These are phyloP conservation scores for Debaryomyces sp. DNA, from an alignment of 1,139 yeast species.

Conservation along the genomic window DNA sequence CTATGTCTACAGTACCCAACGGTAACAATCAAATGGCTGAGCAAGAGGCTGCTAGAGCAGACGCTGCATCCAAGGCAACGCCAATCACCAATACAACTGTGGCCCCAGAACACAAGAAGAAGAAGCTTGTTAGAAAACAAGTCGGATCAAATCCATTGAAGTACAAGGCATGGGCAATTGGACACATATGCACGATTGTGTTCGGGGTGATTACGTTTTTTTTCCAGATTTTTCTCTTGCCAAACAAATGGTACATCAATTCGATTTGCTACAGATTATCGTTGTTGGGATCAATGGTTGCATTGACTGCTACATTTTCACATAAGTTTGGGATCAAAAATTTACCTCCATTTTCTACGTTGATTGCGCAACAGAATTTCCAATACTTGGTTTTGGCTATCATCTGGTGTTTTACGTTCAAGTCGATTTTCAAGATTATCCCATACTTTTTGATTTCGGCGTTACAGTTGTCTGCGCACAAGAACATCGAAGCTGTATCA, in stretches of 20 bases:
- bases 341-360: constrained; percentile 58
- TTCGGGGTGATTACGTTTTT: constrained; percentile 53
- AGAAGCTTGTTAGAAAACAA: constrained; percentile 42
- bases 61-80: background rate
- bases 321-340: constrained; percentile 58
- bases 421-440: constrained; percentile 63
- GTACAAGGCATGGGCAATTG: constrained; percentile 60
- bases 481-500: constrained; percentile 44
- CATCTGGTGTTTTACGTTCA: constrained; percentile 66
- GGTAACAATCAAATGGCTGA: constrained; percentile 1
- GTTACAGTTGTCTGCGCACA: constrained; percentile 52
- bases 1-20: background rate
- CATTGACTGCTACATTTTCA: constrained; percentile 56
- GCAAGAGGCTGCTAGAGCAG: background rate
- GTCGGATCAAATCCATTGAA: constrained; percentile 43
- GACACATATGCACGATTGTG: constrained; percentile 53
- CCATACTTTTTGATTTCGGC: constrained; percentile 61
- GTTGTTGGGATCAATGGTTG: constrained; percentile 56
- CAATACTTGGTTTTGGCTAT: constrained; percentile 58
- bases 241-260: constrained; percentile 48
- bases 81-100: constrained; percentile 7
- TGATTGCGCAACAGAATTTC: constrained; percentile 69
- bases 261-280: constrained; percentile 53
- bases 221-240: constrained; percentile 51
- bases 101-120: constrained; percentile 18